Base-by-base conservation (phyloP, 1,284 basidiomycete species). In the Boletus semigastroideus region DNA sequence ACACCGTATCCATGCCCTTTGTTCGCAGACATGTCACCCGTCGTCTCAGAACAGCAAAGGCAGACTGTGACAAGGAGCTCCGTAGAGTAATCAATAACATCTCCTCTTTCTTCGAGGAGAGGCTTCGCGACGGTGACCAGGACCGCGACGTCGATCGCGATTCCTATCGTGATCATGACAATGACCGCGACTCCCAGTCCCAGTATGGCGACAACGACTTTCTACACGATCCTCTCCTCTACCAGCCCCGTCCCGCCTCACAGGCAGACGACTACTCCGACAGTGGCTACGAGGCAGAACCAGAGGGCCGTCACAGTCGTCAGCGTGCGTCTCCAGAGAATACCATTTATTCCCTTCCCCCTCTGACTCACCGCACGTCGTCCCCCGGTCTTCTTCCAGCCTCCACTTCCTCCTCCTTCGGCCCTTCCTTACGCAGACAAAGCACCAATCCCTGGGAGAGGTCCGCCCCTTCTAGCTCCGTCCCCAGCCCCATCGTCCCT, bases 61-160 rank as follows among this genome's bases (percentile, higher is more conserved):
- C 90, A 49, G 90, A 92, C 59, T 99, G 96, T 76, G 94, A 99
- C 80, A 90, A 90, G 73, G 94, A 97, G 66, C 82, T 99, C 12
- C 86, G 88, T 65, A 87, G 92, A 62, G 91, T 98, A 63, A 91
- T 96, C 49, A 87, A 91, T 67, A 91, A 87, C 53, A 94, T 99
- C 76, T 96, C 95, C 55, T 74, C 84, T 28, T 98, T 93, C 73
- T 97, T 98, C 60, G 96, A 99, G 72, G 87, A 93, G 64, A 83
- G 87, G 58, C 79, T 96, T 45, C 78, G 87, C 47, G 86, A 90
- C 56, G 79, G 76, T 53, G 87, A 91, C 67, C 79, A 82, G 59
- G 87, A 78, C 61, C 70, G 70, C 55, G 72, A 87, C 66, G 68
- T 73, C 28, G 85, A 90, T 68, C 78, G 83, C 53, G 84, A 86